Base-by-base conservation (phyloP, 805 yeast species). In the Sugiyamaella smithiae region DNA sequence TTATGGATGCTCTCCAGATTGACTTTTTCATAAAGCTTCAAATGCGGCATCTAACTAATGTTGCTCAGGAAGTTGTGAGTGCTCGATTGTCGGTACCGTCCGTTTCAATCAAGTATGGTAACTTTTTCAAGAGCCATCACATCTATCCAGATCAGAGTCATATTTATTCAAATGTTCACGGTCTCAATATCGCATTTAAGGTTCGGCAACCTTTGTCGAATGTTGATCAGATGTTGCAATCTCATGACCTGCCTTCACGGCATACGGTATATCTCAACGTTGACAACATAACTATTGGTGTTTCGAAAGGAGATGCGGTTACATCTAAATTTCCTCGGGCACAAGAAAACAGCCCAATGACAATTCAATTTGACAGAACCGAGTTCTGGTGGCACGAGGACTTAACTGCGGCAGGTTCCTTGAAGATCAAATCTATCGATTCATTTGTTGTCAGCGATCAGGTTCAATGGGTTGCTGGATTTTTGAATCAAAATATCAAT, bases 1-100 rank as follows among this genome's bases (percentile, higher is more conserved):
- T 80, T 4, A 67, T 89, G 57, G 97, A 90, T 62, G 62, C 63
- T 14, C 65, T 88, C 12, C 95, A 90, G 51, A 63, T 78, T 14
- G 77, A 78, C 7, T 76, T 84, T 2, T 71, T 86, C 9, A 63
- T 66, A 28, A 66, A 68, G 6, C 63, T 86, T 22, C 66, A 70
- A 22, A 47, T 57, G 45, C 31, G 55, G 19, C 56, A 44, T 5
- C 61, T 67, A 19, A 58, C 74, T 40, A 48, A 57, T 3, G 65
- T 68, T 1, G 54, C 64, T 0, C 66, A 73, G 1, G 56, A 63
- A n/a, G 69, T 73, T 4, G 58, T 61, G 22, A 80, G 75, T 50
- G 11, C 77, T 8, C 67, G 84, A 26, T 48, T 83, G 5, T 73
- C 76, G 1, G 57, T 78, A 2, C 84, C 85, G 0, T 59, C 59